Percentiles rank a stretch among this genome's conserved stretches.
Evolutionary conservation across 176 grass and related monocot genomes (phyloP).

Genomic region (Carex kokanica): DNA sequence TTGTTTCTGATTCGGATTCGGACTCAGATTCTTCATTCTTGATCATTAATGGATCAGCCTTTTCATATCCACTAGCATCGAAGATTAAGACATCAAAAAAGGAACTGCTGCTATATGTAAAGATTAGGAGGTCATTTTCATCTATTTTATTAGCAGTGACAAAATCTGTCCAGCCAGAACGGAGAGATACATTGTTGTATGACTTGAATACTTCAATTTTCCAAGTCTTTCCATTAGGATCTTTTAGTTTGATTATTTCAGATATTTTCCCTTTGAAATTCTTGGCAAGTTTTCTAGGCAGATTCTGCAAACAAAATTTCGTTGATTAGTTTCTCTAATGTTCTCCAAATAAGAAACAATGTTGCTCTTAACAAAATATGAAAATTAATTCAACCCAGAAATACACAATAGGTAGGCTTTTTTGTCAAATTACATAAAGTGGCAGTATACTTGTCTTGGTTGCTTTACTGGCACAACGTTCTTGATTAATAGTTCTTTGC

Average conservation of each 20-base stretch:
- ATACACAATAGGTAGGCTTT: background rate
- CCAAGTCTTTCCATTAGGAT: slow-evolving; percentile 38
- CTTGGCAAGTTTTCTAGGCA: slow-evolving; percentile 35
- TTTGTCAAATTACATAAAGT: background rate
- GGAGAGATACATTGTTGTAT: slow-evolving; percentile 17
- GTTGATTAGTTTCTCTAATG: background rate
- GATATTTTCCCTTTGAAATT: slow-evolving; percentile 33
- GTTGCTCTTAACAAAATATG: background rate
- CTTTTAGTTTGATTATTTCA: slow-evolving; percentile 28
- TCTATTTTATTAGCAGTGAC: slow-evolving; percentile 34
- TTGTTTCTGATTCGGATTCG: background rate
- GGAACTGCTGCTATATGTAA: slow-evolving; percentile 31
- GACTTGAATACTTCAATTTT: background rate
- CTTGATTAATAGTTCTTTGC: too few relatives aligned
- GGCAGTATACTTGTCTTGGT: too few relatives aligned
- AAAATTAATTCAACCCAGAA: background rate
- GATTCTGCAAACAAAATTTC: slow-evolving; percentile 24
- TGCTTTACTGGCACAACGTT: too few relatives aligned
- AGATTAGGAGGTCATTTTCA: slow-evolving; percentile 45
- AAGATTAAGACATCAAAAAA: slow-evolving; percentile 47
- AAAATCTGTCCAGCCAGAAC: slow-evolving; percentile 47
- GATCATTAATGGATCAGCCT: slow-evolving; percentile 11
- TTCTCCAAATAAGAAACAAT: background rate
- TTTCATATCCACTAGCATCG: slow-evolving; percentile 39
- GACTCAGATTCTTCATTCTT: background rate